Percentiles rank a stretch among this genome's conserved stretches.
Conservation (phyloP, 2,329 filamentous ascomycete species). For the Diaporthe aspalathi region DNA sequence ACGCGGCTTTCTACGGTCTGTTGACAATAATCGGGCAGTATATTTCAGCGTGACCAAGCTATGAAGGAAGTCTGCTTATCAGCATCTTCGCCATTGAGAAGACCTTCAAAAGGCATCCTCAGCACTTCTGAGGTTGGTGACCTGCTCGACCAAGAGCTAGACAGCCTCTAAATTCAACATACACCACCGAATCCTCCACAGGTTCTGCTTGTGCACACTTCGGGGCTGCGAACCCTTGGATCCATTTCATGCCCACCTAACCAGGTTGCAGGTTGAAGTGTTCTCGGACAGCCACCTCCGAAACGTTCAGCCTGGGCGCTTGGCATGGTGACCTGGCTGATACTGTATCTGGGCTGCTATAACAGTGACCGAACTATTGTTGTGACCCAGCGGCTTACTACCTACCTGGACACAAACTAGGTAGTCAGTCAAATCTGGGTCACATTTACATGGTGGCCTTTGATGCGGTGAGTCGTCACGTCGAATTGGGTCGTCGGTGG, state of each 20-base stretch:
- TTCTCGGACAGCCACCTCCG: constrained; percentile 3
- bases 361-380: background rate
- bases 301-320: background rate
- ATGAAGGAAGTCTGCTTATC: background rate
- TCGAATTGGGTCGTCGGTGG: background rate
- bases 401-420: background rate
- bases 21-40: background rate
- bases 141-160: no score
- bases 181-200: no score
- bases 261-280: background rate
- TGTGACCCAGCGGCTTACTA: background rate
- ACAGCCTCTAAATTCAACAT: no score
- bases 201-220: no score
- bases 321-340: background rate
- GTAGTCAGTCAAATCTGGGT: background rate
- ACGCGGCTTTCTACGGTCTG: background rate
- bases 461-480: background rate
- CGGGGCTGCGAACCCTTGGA: background rate
- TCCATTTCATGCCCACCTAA: no score
- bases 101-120: no score
- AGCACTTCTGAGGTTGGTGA: no score
- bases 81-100: background rate
- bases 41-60: background rate
- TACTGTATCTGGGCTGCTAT: background rate
- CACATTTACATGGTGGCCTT: background rate